Evolutionary conservation across 176 grass and related monocot genomes (phyloP).

Genomic region (Dendrocalamus sinicus): DNA sequence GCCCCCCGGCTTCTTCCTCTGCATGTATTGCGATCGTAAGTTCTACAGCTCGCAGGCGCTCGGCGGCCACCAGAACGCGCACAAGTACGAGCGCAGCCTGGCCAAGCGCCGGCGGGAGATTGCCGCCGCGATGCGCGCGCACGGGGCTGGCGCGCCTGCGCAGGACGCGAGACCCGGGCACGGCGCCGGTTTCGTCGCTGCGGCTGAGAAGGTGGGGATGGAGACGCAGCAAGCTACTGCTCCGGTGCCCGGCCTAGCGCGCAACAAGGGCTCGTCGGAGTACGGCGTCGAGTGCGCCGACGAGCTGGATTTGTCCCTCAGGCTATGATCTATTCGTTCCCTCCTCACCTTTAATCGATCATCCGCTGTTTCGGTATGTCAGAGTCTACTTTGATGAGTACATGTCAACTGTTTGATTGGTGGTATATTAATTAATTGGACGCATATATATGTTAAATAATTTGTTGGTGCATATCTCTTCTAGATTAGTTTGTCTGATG

Average conservation of each 20-base stretch:
- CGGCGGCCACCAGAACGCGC: slow-evolving; percentile 90
- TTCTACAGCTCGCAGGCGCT: slow-evolving; percentile 92
- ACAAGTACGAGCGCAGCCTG: slow-evolving; percentile 92
- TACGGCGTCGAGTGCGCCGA: slow-evolving; percentile 1
- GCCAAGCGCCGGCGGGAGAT: slow-evolving; percentile 64
- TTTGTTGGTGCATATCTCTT: slow-evolving; percentile 3
- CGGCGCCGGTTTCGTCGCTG: neutral
- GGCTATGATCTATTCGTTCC: slow-evolving; percentile 40
- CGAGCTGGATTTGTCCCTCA: slow-evolving; percentile 59
- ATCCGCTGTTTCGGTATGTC: slow-evolving; percentile 6
- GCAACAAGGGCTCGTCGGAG: slow-evolving; percentile 6
- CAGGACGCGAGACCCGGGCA: neutral
- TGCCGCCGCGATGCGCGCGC: slow-evolving; percentile 33
- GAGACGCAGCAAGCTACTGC: neutral
- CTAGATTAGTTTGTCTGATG: slow-evolving; percentile 9
- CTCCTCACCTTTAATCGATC: neutral
- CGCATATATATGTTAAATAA: neutral
- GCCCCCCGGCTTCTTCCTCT: slow-evolving; percentile 74
- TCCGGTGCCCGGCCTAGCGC: neutral
- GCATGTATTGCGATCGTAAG: slow-evolving; percentile 85
- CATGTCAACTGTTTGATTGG: neutral
- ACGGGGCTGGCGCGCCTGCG: neutral
- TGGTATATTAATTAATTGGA: neutral
- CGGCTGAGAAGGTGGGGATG: slow-evolving; percentile 1
- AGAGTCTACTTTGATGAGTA: neutral